Conservation (phyloP, 768 basidiomycete genomes). For the Candolleomyces eurysporus region DNA sequence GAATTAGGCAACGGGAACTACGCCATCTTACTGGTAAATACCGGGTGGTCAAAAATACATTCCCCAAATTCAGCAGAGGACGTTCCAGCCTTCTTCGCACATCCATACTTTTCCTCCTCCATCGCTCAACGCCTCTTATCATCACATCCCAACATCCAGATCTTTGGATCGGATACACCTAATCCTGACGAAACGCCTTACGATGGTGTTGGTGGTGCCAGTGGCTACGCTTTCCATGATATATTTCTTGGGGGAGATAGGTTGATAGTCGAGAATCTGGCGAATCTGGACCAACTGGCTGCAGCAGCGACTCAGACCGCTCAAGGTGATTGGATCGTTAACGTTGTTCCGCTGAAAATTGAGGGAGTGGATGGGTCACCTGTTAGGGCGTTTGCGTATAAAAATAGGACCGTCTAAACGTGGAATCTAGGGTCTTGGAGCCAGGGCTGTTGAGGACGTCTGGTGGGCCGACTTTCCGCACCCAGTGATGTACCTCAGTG, state of each 20-base stretch:
- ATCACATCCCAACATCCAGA: not conserved
- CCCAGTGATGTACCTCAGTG: too few relatives aligned
- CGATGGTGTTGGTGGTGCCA: slow-evolving; percentile 30
- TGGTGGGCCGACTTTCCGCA: too few relatives aligned
- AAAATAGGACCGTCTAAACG: too few relatives aligned
- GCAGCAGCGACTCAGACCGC: slow-evolving; percentile 10
- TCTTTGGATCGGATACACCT: slow-evolving; percentile 59
- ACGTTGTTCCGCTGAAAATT: slow-evolving; percentile 59
- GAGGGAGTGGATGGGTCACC: slow-evolving; percentile 65
- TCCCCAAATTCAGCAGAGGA: not conserved
- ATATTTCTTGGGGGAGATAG: slow-evolving; percentile 58
- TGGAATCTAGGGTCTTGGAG: too few relatives aligned
- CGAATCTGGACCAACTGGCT: slow-evolving; percentile 44
- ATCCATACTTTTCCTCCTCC: slow-evolving; percentile 53
- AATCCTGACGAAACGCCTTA: slow-evolving; percentile 63
- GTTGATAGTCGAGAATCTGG: slow-evolving; percentile 71
- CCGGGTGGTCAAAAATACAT: slow-evolving; percentile 59
- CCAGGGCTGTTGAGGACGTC: too few relatives aligned
- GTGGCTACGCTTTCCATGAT: slow-evolving; percentile 56
- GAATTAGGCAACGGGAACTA: slow-evolving; percentile 37
- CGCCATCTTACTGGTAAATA: slow-evolving; percentile 50
- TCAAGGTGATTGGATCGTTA: slow-evolving; percentile 40
- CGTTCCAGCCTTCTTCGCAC: slow-evolving; percentile 46
- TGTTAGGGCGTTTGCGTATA: slow-evolving; percentile 58
- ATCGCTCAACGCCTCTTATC: not conserved